Evolutionary conservation across 352 stramenopile species (phyloP).

Genomic region (Blastocystis sp.): DNA sequence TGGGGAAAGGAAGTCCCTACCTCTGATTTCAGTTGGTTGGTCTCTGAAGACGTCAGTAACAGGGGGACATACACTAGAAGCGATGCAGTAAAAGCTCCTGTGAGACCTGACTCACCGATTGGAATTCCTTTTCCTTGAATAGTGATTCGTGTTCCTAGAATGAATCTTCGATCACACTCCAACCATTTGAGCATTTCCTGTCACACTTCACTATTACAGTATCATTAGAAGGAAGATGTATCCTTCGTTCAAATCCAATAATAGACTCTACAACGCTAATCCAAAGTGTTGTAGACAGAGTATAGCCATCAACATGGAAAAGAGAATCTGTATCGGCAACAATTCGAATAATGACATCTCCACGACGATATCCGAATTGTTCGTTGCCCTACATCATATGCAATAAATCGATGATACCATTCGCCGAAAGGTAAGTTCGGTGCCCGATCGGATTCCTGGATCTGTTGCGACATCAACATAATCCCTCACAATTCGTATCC

Average conservation of each 20-base stretch:
- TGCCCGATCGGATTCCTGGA: not conserved
- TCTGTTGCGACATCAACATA: slow-evolving; percentile 10
- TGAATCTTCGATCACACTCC: not conserved
- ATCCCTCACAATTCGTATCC: not conserved
- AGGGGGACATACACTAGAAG: not conserved
- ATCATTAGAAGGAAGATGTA: slow-evolving; percentile 20
- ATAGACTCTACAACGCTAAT: slow-evolving; percentile 8
- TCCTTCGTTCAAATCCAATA: not conserved
- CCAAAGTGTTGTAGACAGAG: slow-evolving; percentile 8
- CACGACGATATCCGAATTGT: slow-evolving; percentile 18
- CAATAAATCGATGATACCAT: not conserved
- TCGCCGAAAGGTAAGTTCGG: not conserved
- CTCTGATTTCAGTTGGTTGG: not conserved
- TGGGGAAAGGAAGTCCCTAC: not conserved
- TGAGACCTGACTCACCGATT: not conserved
- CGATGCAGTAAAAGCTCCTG: not conserved
- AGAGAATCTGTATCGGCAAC: not conserved
- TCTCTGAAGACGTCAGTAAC: not conserved
- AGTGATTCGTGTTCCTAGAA: not conserved
- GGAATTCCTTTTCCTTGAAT: slow-evolving; percentile 17
- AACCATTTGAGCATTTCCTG: not conserved
- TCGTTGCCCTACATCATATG: slow-evolving; percentile 15
- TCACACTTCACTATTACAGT: not conserved
- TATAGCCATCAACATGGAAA: slow-evolving; percentile 20
- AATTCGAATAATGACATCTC: slow-evolving; percentile 15